Conservation (phyloP, 805 yeast species). For the Torulaspora gathmanii region DNA sequence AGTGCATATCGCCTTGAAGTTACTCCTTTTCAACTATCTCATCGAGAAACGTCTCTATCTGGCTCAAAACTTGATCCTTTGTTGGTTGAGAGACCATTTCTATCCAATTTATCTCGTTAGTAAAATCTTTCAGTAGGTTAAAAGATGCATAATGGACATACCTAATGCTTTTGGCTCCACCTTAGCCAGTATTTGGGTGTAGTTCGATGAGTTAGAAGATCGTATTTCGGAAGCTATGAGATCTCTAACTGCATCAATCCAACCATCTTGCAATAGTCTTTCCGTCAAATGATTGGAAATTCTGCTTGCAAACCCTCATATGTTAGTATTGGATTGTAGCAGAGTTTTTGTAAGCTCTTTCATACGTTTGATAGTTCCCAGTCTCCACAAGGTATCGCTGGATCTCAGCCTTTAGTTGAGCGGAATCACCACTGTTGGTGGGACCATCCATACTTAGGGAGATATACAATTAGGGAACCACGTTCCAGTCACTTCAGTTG, state of each 20-base stretch:
- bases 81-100: conserved; percentile 64
- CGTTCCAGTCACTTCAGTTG: background rate
- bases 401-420: conserved; percentile 51
- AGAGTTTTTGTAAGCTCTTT: background rate
- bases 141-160: conserved; percentile 24
- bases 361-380: conserved; percentile 70
- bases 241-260: conserved; percentile 72
- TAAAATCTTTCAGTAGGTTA: background rate
- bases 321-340: conserved; percentile 2
- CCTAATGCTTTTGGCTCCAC: conserved; percentile 65
- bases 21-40: conserved; percentile 40
- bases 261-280: conserved; percentile 69
- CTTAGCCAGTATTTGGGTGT: conserved; percentile 46
- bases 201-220: conserved; percentile 44
- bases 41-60: conserved; percentile 57
- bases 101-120: conserved; percentile 3
- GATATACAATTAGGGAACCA: background rate
- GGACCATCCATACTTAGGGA: background rate
- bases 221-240: conserved; percentile 48
- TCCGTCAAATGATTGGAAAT: conserved; percentile 60
- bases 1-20: too few relatives aligned
- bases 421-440: conserved; percentile 5
- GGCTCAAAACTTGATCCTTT: conserved; percentile 52
- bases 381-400: conserved; percentile 66
- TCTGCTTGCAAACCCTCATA: conserved; percentile 19